Evolutionary conservation across 345 rosid species (phyloP).

Genomic region (Pseudoturritis turrita): DNA sequence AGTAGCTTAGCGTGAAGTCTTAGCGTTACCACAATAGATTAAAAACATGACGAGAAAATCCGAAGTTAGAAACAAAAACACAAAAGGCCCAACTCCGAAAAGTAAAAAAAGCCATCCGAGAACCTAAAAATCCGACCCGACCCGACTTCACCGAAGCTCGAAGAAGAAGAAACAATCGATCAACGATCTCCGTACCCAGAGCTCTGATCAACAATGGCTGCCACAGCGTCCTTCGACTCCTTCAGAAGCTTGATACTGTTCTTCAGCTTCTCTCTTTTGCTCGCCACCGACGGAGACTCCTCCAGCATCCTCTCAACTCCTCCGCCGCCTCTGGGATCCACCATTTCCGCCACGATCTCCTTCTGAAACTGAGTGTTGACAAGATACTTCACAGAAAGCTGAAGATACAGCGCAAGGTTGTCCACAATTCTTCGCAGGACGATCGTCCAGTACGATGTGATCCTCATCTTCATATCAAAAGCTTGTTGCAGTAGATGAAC

Average conservation of each 20-base stretch:
- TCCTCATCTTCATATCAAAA: constrained; percentile 32
- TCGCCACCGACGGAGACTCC: constrained; percentile 26
- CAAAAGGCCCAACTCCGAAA: too few species aligned
- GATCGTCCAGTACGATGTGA: constrained; percentile 31
- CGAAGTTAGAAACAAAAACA: too few species aligned
- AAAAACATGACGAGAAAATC: too few species aligned
- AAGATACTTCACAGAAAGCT: constrained; percentile 7
- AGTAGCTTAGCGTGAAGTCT: too few species aligned
- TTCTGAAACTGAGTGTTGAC: constrained; percentile 25
- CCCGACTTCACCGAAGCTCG: not conserved
- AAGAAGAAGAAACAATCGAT: not conserved
- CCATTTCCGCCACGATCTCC: constrained; percentile 22
- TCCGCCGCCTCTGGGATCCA: not conserved
- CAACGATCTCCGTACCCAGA: not conserved
- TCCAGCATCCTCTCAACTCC: constrained; percentile 22
- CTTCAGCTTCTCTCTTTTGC: constrained; percentile 34
- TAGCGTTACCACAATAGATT: too few species aligned
- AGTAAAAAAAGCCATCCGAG: too few species aligned
- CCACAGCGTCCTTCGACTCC: constrained; percentile 33
- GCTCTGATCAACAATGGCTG: constrained; percentile 19
- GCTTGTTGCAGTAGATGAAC: constrained; percentile 1
- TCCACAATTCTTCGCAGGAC: constrained; percentile 31
- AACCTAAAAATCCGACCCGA: too few species aligned
- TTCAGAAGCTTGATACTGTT: constrained; percentile 23
- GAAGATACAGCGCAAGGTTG: constrained; percentile 28